Base-by-base conservation (phyloP, 257 asterid genomes). In the Plantago elongata region DNA sequence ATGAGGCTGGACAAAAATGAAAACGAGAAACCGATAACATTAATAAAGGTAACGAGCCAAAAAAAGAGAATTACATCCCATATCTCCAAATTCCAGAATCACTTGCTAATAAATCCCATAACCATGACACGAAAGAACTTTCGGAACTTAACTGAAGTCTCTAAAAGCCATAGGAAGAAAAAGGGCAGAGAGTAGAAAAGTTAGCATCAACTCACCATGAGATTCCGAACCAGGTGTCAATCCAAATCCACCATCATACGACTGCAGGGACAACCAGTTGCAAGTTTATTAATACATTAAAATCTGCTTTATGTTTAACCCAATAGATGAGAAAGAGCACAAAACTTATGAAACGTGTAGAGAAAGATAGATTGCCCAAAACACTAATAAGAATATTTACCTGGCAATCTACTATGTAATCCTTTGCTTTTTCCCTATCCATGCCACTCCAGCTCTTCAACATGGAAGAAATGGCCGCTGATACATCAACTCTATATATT, bases 221-320 rank as follows among this genome's bases (percentile, higher is more conserved):
- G 97, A 80, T 84, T 93, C 99, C 50, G 94, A 75, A 57, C 94
- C 94, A 69, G 99, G 97, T 66, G 74, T 71, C 74, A 93, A 71
- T 34, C 99, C 95, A 79, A 89, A 89, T 29, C 96, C 97, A 72
- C 99, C 99, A 68, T 89, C 99, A 65, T 93, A 93, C 62, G 99
- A 89, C 99, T 93, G 88, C 86, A 83, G 51, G 60, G 64, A 54
- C 46, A 68, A 59, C 47, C 34, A 34, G 55, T 54, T 54, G 29
- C 9, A 18, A 60, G 51, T 34, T 63, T 30, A 54, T 68, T 40
- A 46, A 48, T 43, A 46, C 43, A 57, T 43, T 71, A 64, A 17
- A 12, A 67, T 27, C 52, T 29, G 57, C 54, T 64, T 57, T 29
- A 63, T 54, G 70, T 29, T 48, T 61, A n/a, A 14, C 17, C 40